Percentiles rank a stretch among this genome's conserved stretches.
Conservation (phyloP, 2,329 filamentous ascomycete genomes). For the Ophiostoma angusticollis region DNA sequence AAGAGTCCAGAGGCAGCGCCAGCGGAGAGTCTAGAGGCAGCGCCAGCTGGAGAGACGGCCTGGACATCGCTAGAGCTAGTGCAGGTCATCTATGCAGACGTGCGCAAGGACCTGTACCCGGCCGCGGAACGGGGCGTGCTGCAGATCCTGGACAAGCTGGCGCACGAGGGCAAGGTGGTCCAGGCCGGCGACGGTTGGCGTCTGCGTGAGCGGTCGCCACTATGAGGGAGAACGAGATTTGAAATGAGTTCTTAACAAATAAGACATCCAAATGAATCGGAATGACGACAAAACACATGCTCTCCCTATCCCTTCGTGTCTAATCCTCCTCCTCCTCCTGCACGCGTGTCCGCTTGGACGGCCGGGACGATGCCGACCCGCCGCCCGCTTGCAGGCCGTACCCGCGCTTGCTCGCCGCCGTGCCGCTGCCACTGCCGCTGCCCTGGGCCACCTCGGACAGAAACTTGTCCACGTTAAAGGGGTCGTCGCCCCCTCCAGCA, state of each 20-base stretch:
- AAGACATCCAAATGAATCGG: too few species aligned
- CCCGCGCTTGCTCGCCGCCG: conserved; percentile 46
- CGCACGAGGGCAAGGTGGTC: conserved; percentile 55
- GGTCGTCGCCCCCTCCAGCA: conserved; percentile 37
- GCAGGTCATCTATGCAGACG: conserved; percentile 71
- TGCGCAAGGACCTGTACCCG: conserved; percentile 60
- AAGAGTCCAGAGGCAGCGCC: too few species aligned
- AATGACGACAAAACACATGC: too few species aligned
- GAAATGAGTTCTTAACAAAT: too few species aligned
- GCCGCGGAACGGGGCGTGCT: conserved; percentile 65
- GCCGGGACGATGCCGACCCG: conserved; percentile 32
- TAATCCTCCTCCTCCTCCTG: conserved; percentile 61
- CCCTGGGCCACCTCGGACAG: conserved; percentile 64
- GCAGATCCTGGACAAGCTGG: conserved; percentile 70
- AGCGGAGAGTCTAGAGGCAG: neutral
- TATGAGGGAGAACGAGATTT: too few species aligned
- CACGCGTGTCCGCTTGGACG: conserved; percentile 62
- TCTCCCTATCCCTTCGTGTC: too few species aligned
- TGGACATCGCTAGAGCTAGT: conserved; percentile 74
- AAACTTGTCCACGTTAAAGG: conserved; percentile 91
- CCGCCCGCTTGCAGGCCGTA: conserved; percentile 62
- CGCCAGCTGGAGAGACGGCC: conserved; percentile 10
- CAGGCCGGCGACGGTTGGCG: conserved; percentile 29
- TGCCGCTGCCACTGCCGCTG: neutral
- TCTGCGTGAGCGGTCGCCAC: conserved; percentile 27